Conservation (phyloP, 1,284 basidiomycete species). For the Stygiomarasmius scandens region DNA sequence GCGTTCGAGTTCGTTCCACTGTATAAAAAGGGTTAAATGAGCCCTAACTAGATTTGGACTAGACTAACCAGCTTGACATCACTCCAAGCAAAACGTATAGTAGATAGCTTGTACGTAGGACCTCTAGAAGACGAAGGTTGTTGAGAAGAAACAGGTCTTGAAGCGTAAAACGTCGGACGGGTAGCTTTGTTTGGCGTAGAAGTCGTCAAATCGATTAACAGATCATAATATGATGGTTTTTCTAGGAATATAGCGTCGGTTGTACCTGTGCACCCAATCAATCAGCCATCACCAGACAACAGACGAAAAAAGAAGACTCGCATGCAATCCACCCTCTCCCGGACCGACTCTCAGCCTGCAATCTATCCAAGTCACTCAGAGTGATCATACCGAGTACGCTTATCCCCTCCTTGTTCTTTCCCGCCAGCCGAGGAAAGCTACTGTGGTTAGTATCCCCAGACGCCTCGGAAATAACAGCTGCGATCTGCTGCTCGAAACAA, state of each 20-base stretch:
- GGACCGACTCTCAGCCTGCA: slow-evolving; percentile 54
- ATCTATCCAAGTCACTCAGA: slow-evolving; percentile 64
- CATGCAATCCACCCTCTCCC: slow-evolving; percentile 81
- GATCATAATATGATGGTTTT: slow-evolving; percentile 73
- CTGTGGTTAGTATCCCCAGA: slow-evolving; percentile 21
- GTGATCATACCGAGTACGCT: slow-evolving; percentile 78
- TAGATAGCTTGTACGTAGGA: slow-evolving; percentile 56
- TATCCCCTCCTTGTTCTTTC: slow-evolving; percentile 54
- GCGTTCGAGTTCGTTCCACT: slow-evolving; percentile 78
- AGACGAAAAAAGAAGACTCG: slow-evolving; percentile 32
- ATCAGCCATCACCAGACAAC: neutral
- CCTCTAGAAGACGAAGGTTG: slow-evolving; percentile 36
- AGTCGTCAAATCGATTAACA: slow-evolving; percentile 75
- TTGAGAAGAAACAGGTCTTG: slow-evolving; percentile 45
- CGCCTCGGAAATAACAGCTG: slow-evolving; percentile 24
- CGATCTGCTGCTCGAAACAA: slow-evolving; percentile 60
- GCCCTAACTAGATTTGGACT: neutral
- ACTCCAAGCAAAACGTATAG: slow-evolving; percentile 76
- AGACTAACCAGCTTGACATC: slow-evolving; percentile 68
- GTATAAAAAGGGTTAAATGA: neutral
- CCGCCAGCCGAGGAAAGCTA: slow-evolving; percentile 35
- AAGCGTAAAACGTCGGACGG: slow-evolving; percentile 65
- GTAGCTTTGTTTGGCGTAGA: slow-evolving; percentile 59
- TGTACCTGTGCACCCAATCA: too few species aligned
- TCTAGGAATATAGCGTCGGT: slow-evolving; percentile 82